phyloP scores from a whole-genome alignment of 352 stramenopile genomes.

The Phytophthora capsici region DNA sequence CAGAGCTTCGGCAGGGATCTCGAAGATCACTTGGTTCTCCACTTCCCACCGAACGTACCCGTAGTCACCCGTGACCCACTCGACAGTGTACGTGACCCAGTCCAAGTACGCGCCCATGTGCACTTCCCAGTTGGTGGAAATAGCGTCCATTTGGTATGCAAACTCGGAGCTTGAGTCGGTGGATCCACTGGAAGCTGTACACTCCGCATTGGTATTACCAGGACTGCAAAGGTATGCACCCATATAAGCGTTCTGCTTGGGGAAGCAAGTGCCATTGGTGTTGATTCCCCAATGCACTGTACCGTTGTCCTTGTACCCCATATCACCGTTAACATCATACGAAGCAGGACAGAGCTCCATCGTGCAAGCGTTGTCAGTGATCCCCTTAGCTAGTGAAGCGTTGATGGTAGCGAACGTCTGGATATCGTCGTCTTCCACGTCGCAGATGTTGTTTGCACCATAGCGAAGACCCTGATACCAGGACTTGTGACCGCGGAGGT shows the following conservation, averaged over 20 bases:
- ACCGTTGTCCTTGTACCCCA: conserved; percentile 44
- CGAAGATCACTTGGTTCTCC: conserved; percentile 85
- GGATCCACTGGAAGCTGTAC: conserved; percentile 27
- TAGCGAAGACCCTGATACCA: conserved; percentile 78
- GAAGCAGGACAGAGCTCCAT: conserved; percentile 47
- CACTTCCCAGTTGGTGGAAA: conserved; percentile 90
- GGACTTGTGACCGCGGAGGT: conserved; percentile 51
- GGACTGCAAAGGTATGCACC: conserved; percentile 59
- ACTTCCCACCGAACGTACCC: conserved; percentile 78
- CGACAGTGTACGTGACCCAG: conserved; percentile 69
- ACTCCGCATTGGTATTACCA: conserved; percentile 45
- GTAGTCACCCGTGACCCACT: conserved; percentile 62
- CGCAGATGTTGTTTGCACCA: conserved; percentile 59
- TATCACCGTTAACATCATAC: conserved; percentile 56
- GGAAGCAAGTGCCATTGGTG: conserved; percentile 60
- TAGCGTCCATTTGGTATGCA: conserved; percentile 92
- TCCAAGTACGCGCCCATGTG: conserved; percentile 80
- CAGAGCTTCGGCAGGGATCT: conserved; percentile 76
- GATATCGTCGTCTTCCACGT: conserved; percentile 12
- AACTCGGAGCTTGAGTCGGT: conserved; percentile 36
- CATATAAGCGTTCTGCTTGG: conserved; percentile 61
- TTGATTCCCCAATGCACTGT: conserved; percentile 60
- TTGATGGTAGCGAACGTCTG: conserved; percentile 49
- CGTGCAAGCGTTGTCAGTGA: conserved; percentile 54
- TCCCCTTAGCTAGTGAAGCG: conserved; percentile 32